Base-by-base conservation (phyloP, 2,329 filamentous ascomycete genomes). In the Ophiostoma ulmi region DNA sequence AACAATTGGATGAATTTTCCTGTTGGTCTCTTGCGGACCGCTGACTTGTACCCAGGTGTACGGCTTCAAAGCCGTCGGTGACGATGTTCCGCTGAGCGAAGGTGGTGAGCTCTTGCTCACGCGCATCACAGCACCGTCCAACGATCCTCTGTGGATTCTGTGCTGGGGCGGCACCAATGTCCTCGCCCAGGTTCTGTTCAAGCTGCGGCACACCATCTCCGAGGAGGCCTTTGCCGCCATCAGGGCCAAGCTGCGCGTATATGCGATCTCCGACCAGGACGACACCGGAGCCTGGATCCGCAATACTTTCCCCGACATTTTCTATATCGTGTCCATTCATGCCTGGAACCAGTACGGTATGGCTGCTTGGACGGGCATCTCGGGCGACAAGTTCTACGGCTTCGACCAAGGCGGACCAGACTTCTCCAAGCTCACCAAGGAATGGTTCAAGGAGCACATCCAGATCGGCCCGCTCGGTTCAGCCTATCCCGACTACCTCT, bases 291-390 rank as follows among this genome's bases (percentile, higher is more conserved):
- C n/a, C 48, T 55, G 48, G 48, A 55, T 55, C n/a, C 48, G 48
- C n/a, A 22, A 55, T 10, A 55, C 20, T 3, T 55, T 55, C 48
- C n/a, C n/a, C 17, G 48, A 55, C n/a, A n/a, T 55, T n/a, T 55
- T 55, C 48, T 55, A 55, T 22, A 55, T 88, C 70, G 79, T 78
- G 17, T 85, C 83, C 0, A 76, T 87, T 1, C 86, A 88, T 74
- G 85, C 81, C 7, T 88, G 83, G 81, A 85, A 84, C 73, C 79
- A 84, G 67, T 89, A 88, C 72, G 80, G 80, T 1, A 74, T 82
- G 69, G 86, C 86, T 0, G 78, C 85, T 0, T 88, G 86, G 86
- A 81, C 79, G 1, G 86, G 86, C 0, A 88, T 88, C 55, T 73
- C 71, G 14, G 71, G 68, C 52, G 70, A 71, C 35, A 39, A 39